Evolutionary conservation across 2,329 filamentous ascomycete genomes (phyloP).

Genomic region (Penicillium griseofulvum): DNA sequence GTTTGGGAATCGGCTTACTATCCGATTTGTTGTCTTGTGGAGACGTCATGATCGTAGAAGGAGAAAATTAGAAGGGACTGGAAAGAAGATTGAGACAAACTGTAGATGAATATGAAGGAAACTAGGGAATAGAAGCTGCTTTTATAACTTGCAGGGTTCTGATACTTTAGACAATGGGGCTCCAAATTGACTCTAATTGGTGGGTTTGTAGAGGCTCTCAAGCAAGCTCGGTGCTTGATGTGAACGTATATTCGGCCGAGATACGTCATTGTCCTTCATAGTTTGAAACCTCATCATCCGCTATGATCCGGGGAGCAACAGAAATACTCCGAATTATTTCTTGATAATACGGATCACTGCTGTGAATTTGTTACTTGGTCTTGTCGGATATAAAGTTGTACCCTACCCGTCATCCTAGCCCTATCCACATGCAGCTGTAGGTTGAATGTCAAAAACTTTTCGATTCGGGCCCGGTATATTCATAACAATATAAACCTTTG

Average conservation of each 20-base stretch:
- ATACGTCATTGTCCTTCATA: not conserved
- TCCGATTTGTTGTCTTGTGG: not conserved
- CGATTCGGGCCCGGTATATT: not conserved
- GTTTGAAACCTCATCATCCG: not conserved
- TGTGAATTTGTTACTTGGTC: not conserved
- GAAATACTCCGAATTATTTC: not conserved
- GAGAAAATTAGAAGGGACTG: not conserved
- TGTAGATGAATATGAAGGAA: not conserved
- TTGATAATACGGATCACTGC: too few species aligned
- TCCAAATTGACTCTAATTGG: not conserved
- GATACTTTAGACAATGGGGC: not conserved
- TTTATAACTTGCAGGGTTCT: not conserved
- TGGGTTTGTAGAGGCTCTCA: not conserved
- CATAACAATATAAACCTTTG: not conserved
- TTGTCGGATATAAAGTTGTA: not conserved
- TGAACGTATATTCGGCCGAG: not conserved
- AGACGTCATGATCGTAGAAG: not conserved
- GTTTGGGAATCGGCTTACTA: not conserved
- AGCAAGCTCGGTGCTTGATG: not conserved
- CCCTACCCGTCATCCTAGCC: too few species aligned
- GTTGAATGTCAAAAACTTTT: not conserved
- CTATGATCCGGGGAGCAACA: not conserved
- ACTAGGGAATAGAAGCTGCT: not conserved
- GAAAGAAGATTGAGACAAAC: not conserved
- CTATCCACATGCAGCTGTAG: not conserved